Evolutionary conservation across 2,329 filamentous ascomycete genomes (phyloP).

Genomic region (Xylariaceae sp.): DNA sequence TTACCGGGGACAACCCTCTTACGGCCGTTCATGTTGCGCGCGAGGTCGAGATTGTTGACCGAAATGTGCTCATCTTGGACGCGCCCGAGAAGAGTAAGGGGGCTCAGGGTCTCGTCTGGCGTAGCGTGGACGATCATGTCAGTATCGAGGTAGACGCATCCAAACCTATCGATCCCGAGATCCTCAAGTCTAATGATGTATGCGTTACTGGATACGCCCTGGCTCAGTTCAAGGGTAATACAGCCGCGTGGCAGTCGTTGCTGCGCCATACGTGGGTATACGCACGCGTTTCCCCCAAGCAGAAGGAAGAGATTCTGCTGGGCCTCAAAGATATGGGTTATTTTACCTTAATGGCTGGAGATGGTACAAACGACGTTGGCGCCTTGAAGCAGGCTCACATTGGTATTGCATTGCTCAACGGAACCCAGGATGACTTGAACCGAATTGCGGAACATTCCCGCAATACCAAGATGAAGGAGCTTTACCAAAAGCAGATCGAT

Average conservation of each 20-base stretch:
- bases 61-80: constrained; percentile 90
- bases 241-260: constrained; percentile 65
- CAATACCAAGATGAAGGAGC: constrained; percentile 95
- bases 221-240: constrained; percentile 77
- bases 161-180: constrained; percentile 73
- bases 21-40: constrained; percentile 94
- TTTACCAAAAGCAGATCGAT: constrained; percentile 92
- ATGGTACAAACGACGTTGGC: constrained; percentile 97
- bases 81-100: constrained; percentile 84
- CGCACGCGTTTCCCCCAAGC: constrained; percentile 94
- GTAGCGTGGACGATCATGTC: constrained; percentile 85
- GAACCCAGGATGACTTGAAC: constrained; percentile 82
- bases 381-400: constrained; percentile 98
- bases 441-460: constrained; percentile 91
- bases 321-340: constrained; percentile 96
- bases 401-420: constrained; percentile 92
- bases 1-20: constrained; percentile 95
- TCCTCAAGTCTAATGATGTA: constrained; percentile 81
- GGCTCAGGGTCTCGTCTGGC: constrained; percentile 83
- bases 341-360: constrained; percentile 97
- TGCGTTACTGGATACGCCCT: constrained; percentile 95
- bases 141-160: constrained; percentile 81
- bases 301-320: constrained; percentile 97
- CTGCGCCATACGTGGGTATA: constrained; percentile 95
- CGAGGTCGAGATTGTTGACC: constrained; percentile 95